These are phyloP conservation scores for Heritiera fomes DNA, from an alignment of 345 rosid genomes.

Conservation along the genomic window DNA sequence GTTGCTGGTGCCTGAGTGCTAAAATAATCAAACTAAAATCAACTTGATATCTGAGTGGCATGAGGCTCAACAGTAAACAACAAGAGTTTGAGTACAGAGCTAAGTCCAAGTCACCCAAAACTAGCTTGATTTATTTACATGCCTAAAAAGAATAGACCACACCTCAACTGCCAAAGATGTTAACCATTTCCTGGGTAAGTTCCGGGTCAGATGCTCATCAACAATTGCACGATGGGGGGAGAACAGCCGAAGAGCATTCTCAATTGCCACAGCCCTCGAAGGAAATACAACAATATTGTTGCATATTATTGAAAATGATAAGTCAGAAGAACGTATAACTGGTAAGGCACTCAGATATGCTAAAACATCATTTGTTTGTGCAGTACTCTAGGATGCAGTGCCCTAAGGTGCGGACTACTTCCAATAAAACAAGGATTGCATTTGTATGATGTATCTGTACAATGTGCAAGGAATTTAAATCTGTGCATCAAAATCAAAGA, in stretches of 20 bases:
- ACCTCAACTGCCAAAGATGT: constrained; percentile 85
- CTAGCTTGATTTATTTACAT: constrained; percentile 5
- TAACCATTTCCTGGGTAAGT: constrained; percentile 82
- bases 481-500: not conserved
- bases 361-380: not conserved
- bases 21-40: not conserved
- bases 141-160: constrained; percentile 19
- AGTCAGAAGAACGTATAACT: constrained; percentile 32
- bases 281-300: constrained; percentile 93
- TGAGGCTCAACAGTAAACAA: not conserved
- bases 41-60: constrained; percentile 1
- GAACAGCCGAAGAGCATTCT: constrained; percentile 76
- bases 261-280: constrained; percentile 84
- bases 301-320: constrained; percentile 33
- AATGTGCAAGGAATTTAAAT: not conserved
- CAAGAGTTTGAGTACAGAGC: not conserved
- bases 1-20: not conserved
- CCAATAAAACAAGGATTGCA: not conserved
- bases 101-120: not conserved
- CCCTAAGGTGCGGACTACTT: not conserved
- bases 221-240: constrained; percentile 91
- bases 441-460: not conserved
- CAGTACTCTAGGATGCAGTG: constrained; percentile 2
- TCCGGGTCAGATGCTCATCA: constrained; percentile 78
- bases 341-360: not conserved